A percentile compares a stretch with the other conserved stretches of the same genome.
Conservation (phyloP, 1,139 yeast species). For the Sugiyamaella grinbergsii region DNA sequence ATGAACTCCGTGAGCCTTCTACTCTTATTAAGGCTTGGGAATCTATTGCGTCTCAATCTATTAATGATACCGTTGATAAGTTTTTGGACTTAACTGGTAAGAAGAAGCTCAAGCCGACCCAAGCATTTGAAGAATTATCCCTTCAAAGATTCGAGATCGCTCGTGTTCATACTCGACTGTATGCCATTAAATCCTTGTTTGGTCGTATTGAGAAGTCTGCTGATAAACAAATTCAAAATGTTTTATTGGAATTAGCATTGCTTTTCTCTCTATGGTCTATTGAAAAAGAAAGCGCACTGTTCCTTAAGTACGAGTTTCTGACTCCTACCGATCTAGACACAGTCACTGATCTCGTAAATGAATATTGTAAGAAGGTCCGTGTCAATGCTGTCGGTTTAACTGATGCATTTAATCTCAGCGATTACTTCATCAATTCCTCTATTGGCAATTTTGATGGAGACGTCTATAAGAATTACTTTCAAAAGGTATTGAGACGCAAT, state of each 20-base stretch:
- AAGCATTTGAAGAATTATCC: conserved; percentile 49
- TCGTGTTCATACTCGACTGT: conserved; percentile 47
- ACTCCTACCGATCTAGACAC: conserved; percentile 41
- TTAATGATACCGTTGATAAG: conserved; percentile 42
- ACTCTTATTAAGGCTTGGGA: conserved; percentile 47
- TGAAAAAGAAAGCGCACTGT: conserved; percentile 75
- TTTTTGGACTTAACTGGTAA: conserved; percentile 32
- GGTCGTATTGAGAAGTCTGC: conserved; percentile 38
- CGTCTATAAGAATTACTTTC: conserved; percentile 72
- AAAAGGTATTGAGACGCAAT: conserved; percentile 44
- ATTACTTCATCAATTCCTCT: conserved; percentile 81
- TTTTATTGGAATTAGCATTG: conserved; percentile 53
- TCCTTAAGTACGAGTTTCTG: conserved; percentile 65
- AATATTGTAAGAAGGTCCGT: conserved; percentile 48
- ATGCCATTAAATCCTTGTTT: conserved; percentile 44
- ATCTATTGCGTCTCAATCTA: conserved; percentile 43
- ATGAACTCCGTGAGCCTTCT: conserved; percentile 39
- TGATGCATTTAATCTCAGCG: conserved; percentile 87
- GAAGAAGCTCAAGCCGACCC: conserved; percentile 38
- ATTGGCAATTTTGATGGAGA: conserved; percentile 86
- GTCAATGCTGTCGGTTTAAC: conserved; percentile 77
- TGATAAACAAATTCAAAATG: conserved; percentile 39
- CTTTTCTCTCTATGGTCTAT: conserved; percentile 71
- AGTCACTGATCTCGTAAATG: conserved; percentile 42
- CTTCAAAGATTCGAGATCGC: conserved; percentile 50